These are phyloP conservation scores for Athelia sp. DNA, from an alignment of 1,284 basidiomycete genomes.

Conservation along the genomic window DNA sequence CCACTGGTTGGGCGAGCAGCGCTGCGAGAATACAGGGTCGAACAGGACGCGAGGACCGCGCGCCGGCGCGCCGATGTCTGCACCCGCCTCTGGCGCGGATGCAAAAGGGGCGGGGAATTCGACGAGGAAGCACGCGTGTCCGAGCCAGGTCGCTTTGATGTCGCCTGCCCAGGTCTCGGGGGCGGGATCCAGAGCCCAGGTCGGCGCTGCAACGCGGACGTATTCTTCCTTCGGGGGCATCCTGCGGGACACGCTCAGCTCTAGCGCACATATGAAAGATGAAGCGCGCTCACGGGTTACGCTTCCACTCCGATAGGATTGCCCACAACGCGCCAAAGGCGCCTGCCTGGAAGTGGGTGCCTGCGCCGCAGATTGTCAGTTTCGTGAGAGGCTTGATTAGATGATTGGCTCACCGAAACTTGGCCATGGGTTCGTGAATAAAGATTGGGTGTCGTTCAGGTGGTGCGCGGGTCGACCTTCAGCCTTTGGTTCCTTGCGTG, in stretches of 20 bases:
- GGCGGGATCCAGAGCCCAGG: not conserved
- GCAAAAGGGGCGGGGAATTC: constrained; percentile 46
- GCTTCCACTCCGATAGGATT: not conserved
- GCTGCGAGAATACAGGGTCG: constrained; percentile 65
- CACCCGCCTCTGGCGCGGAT: constrained; percentile 4
- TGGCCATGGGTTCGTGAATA: not conserved
- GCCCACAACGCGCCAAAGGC: not conserved
- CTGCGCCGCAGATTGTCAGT: not conserved
- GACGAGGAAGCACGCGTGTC: constrained; percentile 69
- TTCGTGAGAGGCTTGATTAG: not conserved
- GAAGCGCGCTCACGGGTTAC: not conserved
- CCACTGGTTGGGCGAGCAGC: constrained; percentile 53
- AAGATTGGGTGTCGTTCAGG: not conserved
- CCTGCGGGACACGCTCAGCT: no score
- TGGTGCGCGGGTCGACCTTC: not conserved
- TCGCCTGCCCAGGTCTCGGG: not conserved
- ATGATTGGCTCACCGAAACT: not conserved
- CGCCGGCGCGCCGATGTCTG: constrained; percentile 13
- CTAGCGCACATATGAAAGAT: no score
- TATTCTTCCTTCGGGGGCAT: not conserved
- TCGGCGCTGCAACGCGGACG: not conserved
- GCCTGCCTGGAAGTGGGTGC: not conserved
- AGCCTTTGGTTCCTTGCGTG: not conserved
- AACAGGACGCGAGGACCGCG: constrained; percentile 64
- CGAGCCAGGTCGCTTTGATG: constrained; percentile 56